Conservation (phyloP, 2,329 filamentous ascomycete species). For the Intubia oerlemansii region DNA sequence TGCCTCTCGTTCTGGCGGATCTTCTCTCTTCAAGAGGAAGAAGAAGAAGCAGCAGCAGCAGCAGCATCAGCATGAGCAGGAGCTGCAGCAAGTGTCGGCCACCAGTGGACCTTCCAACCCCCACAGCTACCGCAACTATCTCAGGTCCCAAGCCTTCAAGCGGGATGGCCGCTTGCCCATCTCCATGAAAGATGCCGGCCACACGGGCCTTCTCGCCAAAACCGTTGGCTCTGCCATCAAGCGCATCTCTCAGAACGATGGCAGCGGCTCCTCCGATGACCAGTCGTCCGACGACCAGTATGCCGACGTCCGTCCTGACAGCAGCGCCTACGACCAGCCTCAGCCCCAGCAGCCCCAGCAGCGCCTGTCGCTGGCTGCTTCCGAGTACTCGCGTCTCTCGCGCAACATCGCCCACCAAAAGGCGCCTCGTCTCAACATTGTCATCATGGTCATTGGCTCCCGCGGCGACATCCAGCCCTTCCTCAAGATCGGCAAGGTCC, state of each 20-base stretch:
- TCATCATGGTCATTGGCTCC: slow-evolving; percentile 67
- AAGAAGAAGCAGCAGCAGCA: too few species aligned
- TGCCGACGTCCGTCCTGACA: neutral
- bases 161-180: slow-evolving; percentile 51
- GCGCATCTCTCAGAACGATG: slow-evolving; percentile 24
- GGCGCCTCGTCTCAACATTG: slow-evolving; percentile 46
- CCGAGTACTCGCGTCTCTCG: slow-evolving; percentile 6
- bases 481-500: slow-evolving; percentile 47
- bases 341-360: slow-evolving; percentile 1
- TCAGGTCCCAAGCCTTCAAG: slow-evolving; percentile 18
- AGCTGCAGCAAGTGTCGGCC: too few species aligned
- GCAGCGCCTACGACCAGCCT: neutral
- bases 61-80: too few species aligned
- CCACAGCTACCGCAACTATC: slow-evolving; percentile 1
- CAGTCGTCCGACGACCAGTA: neutral
- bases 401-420: slow-evolving; percentile 10
- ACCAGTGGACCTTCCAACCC: too few species aligned
- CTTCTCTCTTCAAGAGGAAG: too few species aligned
- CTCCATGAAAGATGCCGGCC: slow-evolving; percentile 47
- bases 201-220: slow-evolving; percentile 52
- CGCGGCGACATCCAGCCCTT: slow-evolving; percentile 69
- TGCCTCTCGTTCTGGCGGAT: too few species aligned
- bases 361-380: slow-evolving; percentile 6
- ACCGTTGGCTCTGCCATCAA: slow-evolving; percentile 43
- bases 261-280: slow-evolving; percentile 7